A percentile compares a stretch with the other conserved stretches of the same genome.
Conservation (phyloP, 2,329 filamentous ascomycete species). For the Fusarium musae region DNA sequence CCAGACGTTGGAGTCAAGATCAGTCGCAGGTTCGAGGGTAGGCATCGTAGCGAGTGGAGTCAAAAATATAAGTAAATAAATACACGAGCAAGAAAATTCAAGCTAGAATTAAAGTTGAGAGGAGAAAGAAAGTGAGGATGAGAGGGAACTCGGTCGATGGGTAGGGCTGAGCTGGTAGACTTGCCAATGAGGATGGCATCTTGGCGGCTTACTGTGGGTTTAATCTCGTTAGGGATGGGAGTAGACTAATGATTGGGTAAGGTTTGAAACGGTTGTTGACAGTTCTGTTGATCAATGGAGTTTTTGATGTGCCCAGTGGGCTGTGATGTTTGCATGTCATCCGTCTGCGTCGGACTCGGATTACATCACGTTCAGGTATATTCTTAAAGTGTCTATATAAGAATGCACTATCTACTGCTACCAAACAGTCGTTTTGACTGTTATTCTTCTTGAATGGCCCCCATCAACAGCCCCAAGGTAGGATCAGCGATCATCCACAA, state of each 20-base stretch:
- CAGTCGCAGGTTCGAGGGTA: slow-evolving; percentile 29
- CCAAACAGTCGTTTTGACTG: accelerated
- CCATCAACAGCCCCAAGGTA: background rate
- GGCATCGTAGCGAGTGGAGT: slow-evolving; percentile 8
- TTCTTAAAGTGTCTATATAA: accelerated
- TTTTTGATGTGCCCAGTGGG: background rate
- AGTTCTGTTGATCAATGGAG: background rate
- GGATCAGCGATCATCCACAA: background rate
- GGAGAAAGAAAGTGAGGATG: background rate
- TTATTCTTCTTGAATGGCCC: background rate
- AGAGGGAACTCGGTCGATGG: background rate
- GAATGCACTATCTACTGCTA: accelerated
- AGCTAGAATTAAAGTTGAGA: background rate
- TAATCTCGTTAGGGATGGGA: background rate
- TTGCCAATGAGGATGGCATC: background rate
- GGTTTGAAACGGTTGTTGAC: background rate
- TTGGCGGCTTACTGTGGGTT: slow-evolving; percentile 2
- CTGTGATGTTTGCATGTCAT: background rate
- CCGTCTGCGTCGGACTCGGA: background rate
- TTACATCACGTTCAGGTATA: accelerated
- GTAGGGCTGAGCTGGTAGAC: slow-evolving; percentile 12
- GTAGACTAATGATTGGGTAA: background rate
- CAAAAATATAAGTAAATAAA: background rate
- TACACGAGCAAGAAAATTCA: accelerated
- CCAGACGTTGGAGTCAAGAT: slow-evolving; percentile 51